Evolutionary conservation across 2,329 filamentous ascomycete species (phyloP).

Genomic region (Diaporthe eres): DNA sequence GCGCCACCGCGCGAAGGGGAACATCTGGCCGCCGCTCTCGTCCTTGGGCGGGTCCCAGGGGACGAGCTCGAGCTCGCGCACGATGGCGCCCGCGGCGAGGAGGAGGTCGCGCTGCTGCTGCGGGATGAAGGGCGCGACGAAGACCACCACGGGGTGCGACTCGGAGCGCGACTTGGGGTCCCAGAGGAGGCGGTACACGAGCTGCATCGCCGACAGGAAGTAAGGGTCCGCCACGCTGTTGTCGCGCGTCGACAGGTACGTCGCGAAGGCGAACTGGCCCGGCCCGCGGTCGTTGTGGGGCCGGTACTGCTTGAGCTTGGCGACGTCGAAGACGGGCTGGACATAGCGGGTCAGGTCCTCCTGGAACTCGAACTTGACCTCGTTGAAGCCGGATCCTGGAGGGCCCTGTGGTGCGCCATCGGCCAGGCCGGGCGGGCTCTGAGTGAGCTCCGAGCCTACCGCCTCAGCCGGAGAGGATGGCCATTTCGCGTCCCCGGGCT

Average conservation of each 20-base stretch:
- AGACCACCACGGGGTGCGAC: constrained; percentile 37
- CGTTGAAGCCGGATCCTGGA: constrained; percentile 33
- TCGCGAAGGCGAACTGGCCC: constrained; percentile 39
- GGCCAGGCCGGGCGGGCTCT: background rate
- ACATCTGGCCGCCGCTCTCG: constrained; percentile 2
- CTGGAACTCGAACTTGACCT: constrained; percentile 39
- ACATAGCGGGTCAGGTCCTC: constrained; percentile 36
- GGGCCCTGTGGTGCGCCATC: background rate
- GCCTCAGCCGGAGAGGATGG: constrained; percentile 15
- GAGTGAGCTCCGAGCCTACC: background rate
- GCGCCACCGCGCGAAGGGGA: constrained; percentile 40
- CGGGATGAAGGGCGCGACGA: constrained; percentile 41
- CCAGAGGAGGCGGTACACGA: constrained; percentile 41
- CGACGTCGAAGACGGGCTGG: constrained; percentile 34
- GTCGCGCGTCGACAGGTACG: constrained; percentile 41
- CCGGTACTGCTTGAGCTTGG: constrained; percentile 37
- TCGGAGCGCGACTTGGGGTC: constrained; percentile 38
- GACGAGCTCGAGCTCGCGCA: constrained; percentile 40
- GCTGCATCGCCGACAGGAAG: constrained; percentile 42
- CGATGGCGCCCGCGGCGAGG: constrained; percentile 36
- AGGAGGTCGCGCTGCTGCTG: constrained; percentile 40
- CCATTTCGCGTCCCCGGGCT: constrained; percentile 18
- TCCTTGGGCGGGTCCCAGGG: constrained; percentile 39
- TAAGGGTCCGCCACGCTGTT: constrained; percentile 40
- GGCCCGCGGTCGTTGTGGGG: constrained; percentile 40